Percentiles rank a stretch among this genome's conserved stretches.
Conservation (phyloP, 176 grass and related monocot species). For the Eragrostis nindensis region DNA sequence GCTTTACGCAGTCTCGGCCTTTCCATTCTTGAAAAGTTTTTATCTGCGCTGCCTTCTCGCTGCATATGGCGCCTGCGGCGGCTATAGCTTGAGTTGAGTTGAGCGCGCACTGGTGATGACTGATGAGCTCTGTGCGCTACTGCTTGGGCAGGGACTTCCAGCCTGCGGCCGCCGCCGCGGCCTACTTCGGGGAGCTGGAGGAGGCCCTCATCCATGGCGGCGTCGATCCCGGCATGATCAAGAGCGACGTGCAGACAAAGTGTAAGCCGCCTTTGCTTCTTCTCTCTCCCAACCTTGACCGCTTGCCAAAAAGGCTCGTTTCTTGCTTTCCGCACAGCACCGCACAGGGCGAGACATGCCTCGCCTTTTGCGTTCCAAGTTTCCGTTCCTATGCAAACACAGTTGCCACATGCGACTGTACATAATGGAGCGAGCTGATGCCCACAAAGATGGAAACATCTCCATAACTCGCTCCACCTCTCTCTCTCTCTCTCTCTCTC, state of each 20-base stretch:
- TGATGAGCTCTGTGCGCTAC: constrained; percentile 52
- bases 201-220: constrained; percentile 86
- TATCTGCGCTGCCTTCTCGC: constrained; percentile 36
- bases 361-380: constrained; percentile 52
- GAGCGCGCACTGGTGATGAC: neutral
- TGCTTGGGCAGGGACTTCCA: constrained; percentile 76
- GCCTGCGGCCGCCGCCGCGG: constrained; percentile 54
- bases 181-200: constrained; percentile 81
- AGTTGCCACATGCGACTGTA: constrained; percentile 57
- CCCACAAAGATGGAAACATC: constrained; percentile 60
- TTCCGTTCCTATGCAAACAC: constrained; percentile 35
- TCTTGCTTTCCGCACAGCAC: constrained; percentile 42
- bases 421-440: constrained; percentile 58
- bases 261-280: constrained; percentile 24
- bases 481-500: too few species aligned
- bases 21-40: constrained; percentile 63
- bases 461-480: neutral
- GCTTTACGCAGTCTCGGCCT: constrained; percentile 39
- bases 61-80: constrained; percentile 15
- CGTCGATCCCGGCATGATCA: constrained; percentile 48
- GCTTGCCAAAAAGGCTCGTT: constrained; percentile 53
- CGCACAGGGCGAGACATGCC: constrained; percentile 63
- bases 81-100: constrained; percentile 42
- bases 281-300: constrained; percentile 28
- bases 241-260: constrained; percentile 53